Percentiles rank a stretch among this genome's conserved stretches.
phyloP scores from a whole-genome alignment of 257 asterid genomes.

The Prunella vulgaris region DNA sequence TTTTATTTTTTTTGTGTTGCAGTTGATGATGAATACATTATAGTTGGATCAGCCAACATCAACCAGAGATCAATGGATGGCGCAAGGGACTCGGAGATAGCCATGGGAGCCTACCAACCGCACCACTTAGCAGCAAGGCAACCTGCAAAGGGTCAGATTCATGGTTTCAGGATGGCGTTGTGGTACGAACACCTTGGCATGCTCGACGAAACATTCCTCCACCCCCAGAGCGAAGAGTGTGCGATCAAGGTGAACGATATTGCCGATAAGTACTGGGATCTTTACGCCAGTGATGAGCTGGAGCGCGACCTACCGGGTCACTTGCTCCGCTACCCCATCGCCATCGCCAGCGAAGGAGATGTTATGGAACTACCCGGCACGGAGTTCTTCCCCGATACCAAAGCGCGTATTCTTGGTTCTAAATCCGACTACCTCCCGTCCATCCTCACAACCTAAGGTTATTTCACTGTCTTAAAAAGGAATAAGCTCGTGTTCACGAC shows the following conservation, averaged over 20 bases:
- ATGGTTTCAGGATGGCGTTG: conserved; percentile 87
- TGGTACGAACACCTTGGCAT: conserved; percentile 96
- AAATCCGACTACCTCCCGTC: conserved; percentile 88
- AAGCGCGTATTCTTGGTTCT: conserved; percentile 75
- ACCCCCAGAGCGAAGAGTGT: conserved; percentile 73
- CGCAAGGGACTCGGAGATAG: conserved; percentile 86
- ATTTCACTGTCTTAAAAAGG: background rate
- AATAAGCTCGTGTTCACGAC: conserved; percentile 8
- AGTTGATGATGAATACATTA: conserved; percentile 95
- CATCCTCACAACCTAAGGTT: conserved; percentile 72
- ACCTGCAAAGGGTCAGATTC: conserved; percentile 85
- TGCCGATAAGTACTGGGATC: conserved; percentile 81
- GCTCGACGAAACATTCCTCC: conserved; percentile 67
- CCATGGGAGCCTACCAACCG: conserved; percentile 95
- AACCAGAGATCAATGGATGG: conserved; percentile 99
- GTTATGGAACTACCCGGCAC: conserved; percentile 71
- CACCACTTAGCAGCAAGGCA: conserved; percentile 50
- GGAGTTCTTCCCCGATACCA: conserved; percentile 92
- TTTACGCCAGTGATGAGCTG: conserved; percentile 61
- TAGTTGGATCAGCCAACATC: conserved; percentile 92
- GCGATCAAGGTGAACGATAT: conserved; percentile 54
- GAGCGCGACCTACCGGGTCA: conserved; percentile 87
- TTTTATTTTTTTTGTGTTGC: conserved; percentile 23
- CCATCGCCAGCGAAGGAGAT: conserved; percentile 57
- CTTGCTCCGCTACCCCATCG: conserved; percentile 89